phyloP scores from a whole-genome alignment of 495 filamentous ascomycete species.

The Durotheca rogersii region DNA sequence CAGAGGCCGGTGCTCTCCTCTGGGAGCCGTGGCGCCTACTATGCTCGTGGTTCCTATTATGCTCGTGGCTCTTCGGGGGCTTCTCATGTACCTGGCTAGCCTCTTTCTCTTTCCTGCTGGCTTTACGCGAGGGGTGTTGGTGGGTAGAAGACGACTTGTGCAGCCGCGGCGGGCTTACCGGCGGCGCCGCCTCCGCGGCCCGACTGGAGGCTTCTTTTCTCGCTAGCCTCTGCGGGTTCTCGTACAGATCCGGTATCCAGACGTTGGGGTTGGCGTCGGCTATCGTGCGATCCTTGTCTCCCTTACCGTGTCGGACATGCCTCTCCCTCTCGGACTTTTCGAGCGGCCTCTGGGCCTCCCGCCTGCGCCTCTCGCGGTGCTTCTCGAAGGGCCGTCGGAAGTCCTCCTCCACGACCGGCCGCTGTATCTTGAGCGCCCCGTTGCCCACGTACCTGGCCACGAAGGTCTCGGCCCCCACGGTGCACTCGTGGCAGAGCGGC shows the following conservation, averaged over 20 bases:
- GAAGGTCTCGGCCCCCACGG: conserved; percentile 5
- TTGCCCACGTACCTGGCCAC: conserved; percentile 14
- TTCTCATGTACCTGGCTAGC: not conserved
- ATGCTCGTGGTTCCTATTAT: not conserved
- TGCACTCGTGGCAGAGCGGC: conserved; percentile 23
- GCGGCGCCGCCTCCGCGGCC: conserved; percentile 7
- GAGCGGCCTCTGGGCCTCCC: not conserved
- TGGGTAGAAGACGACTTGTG: not conserved
- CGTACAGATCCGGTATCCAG: conserved; percentile 27
- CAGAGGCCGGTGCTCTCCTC: not conserved
- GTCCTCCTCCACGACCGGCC: conserved; percentile 9
- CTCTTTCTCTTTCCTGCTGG: not conserved
- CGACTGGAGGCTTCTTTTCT: conserved; percentile 10
- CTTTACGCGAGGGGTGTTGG: not conserved
- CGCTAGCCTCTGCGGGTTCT: conserved; percentile 19
- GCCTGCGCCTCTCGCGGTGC: conserved; percentile 2
- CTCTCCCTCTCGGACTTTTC: conserved; percentile 5
- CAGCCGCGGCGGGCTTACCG: conserved; percentile 8
- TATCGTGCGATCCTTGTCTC: not conserved
- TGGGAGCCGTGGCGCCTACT: not conserved
- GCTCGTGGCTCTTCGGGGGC: not conserved
- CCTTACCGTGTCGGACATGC: not conserved
- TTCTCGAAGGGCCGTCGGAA: not conserved
- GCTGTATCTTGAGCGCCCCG: conserved; percentile 22
- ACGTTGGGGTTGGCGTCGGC: conserved; percentile 2